Base-by-base conservation (phyloP, 495 filamentous ascomycete genomes). In the Penicillium ucsense region DNA sequence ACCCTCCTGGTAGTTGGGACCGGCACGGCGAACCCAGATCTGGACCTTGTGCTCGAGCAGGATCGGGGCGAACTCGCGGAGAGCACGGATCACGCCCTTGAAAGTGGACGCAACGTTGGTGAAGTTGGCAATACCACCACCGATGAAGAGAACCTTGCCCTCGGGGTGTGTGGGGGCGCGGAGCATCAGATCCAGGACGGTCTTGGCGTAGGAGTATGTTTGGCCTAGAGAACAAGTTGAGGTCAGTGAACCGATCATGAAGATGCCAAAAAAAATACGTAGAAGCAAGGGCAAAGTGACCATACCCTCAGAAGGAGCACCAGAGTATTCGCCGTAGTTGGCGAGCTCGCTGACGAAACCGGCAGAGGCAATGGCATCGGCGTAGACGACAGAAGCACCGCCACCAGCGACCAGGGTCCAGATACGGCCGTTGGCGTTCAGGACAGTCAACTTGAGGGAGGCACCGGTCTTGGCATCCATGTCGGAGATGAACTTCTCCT, bases 111-210 rank as follows among this genome's bases (percentile, higher is more conserved):
- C 92, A 40, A 99, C 79, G 63, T 83, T 87, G 72, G 92, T 99
- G 78, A 99, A 99, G 84, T 99, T 99, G 76, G 92, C 92, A 81
- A 99, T 99, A 80, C 92, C 92, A 74, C 92, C 92, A 68, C 92
- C 92, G 57, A 99, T 96, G 79, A 99, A 97, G 53, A 99, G 82
- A 47, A 97, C 85, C 81, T 96, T 96, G 75, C 94, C 92, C 57
- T 96, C 84, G 43, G 86, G 79, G 70, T 80, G 77, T 52, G 77
- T 73, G 42, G 94, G 91, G 34, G 90, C 84, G 53, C 94, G 87
- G 46, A 99, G 85, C 92, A 99, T 95, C 49, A 99, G 80, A 66
- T 99, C 92, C 44, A 99, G 76, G 51, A 99, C 88, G 32, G 92
- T 99, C 52, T 85, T 83, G 51, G 92, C 90, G 72, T 98, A 98